Evolutionary conservation across 2,329 filamentous ascomycete genomes (phyloP), one percentile per base, ranked within the genome.

Genomic region (Phialocephala subalpina): DNA sequence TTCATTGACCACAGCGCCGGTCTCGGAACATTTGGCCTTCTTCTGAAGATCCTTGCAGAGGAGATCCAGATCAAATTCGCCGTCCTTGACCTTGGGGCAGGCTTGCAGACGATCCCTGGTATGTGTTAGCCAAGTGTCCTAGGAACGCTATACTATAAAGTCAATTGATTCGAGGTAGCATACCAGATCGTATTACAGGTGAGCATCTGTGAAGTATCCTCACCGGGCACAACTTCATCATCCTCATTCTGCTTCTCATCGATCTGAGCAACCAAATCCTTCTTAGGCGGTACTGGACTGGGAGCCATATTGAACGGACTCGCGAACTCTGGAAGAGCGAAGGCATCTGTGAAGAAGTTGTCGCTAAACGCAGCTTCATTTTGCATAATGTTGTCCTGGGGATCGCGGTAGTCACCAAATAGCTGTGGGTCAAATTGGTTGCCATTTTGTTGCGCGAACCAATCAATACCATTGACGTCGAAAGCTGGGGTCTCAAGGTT

Each of bases 141-240:
- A 47, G 25, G 35, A 29, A 55, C 42, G 42, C 8, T 56, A n/a
- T n/a, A n/a, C n/a, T n/a, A n/a, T 27, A 25, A 55, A 18, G 55
- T 45, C 33, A 38, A 12, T 58, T 11, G 33, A 29, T 22, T 25
- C n/a, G 27, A 49, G 29, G 52, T 56, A 29, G 83, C 92, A 76
- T 87, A 97, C 95, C 95, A 98, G 60, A 98, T 94, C 77, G 96
- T 94, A 73, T 92, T 94, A 81, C 94, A 97, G 66, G 87, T 93
- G 73, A 97, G 84, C 75, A 93, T 85, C 71, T 90, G 83, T 36
- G 86, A 83, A 61, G 84, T 82, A 69, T 88, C 83, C 65, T 86
- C 85, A 11, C 82, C 85, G 11, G 87, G 87, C 18, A 88, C 86
- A 68, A 89, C 80, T 40, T 91, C 90, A 8, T 95, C 91, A 6